Base-by-base conservation (phyloP, 805 yeast species). In the Yamadazyma philogaea region DNA sequence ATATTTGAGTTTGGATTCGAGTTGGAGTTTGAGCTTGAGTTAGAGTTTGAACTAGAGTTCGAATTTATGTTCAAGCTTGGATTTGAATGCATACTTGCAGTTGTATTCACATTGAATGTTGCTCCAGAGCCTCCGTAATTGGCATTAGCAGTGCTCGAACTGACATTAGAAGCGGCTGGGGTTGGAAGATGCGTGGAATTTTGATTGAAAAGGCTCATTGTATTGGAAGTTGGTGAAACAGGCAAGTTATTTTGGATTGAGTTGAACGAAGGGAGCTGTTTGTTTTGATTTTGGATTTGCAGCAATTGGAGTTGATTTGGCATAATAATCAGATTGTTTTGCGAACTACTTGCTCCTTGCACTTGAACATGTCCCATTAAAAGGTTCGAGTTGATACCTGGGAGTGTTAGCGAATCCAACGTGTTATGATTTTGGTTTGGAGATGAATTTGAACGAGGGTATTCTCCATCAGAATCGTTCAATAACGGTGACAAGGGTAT, bases 181-280 rank as follows among this genome's bases (percentile, higher is more conserved):
- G 21, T 36, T n/a, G 39, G 31, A 16, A 34, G 14, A 12, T 11
- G 18, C 7, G 24, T 18, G 18, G 27, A 21, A 15, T 12, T 34
- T 18, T 35, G 34, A 21, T 27, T 31, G 24, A 39, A 16, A 10
- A 30, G 11, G n/a, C 18, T 12, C 3, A 37, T 12, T 8, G 32
- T 32, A 41, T 14, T 41, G 20, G 49, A 30, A 14, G 27, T 50
- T 11, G 66, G 64, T 5, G 65, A 57, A 2, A 54, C 34, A 2
- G 68, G 64, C n/a, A 64, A 45, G 31, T 56, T 61, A 49, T 59
- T 61, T 41, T 63, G 69, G 34, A 64, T 61, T n/a, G 61, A 47
- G 44, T 63, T 64, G 46, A 64, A 63, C 4, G 69, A 59, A 4
- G 70, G 70, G 7, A 64, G 44, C 46, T 61, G 68, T 34, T 63